Percentiles rank a stretch among this genome's conserved stretches.
These are phyloP conservation scores for Gossypium rotundifolium DNA, from an alignment of 345 rosid species.

Conservation along the genomic window DNA sequence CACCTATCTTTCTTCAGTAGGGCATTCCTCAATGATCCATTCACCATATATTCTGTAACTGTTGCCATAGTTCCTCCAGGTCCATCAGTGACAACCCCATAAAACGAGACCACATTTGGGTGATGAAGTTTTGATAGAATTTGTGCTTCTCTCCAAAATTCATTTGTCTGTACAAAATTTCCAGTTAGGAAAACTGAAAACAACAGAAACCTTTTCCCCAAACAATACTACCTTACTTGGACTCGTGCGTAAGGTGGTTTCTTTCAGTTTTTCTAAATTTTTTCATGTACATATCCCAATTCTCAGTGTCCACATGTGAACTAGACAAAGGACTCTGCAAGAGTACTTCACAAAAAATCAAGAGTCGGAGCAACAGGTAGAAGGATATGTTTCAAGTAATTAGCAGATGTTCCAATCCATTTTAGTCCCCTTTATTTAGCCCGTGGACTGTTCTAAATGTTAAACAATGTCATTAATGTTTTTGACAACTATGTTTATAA, in stretches of 20 bases:
- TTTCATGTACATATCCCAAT: not conserved
- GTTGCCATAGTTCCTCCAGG: slow-evolving; percentile 89
- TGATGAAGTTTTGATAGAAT: slow-evolving; percentile 89
- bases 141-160: slow-evolving; percentile 89
- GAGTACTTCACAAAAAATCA: not conserved
- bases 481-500: not conserved
- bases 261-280: not conserved
- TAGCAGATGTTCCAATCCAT: not conserved
- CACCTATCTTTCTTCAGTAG: slow-evolving; percentile 66
- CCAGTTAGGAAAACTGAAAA: not conserved
- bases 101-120: slow-evolving; percentile 82
- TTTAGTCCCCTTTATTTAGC: not conserved
- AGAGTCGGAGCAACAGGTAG: not conserved
- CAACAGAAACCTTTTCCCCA: not conserved
- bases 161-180: slow-evolving; percentile 50
- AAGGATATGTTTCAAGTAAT: not conserved
- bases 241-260: not conserved
- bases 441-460: not conserved
- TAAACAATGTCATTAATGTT: not conserved
- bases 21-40: slow-evolving; percentile 79
- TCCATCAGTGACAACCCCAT: slow-evolving; percentile 88
- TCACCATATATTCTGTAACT: slow-evolving; percentile 84
- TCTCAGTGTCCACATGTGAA: not conserved
- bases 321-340: not conserved
- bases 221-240: not conserved